phyloP scores from a whole-genome alignment of 1,139 yeast species.

The Zygoascus meyerae region DNA sequence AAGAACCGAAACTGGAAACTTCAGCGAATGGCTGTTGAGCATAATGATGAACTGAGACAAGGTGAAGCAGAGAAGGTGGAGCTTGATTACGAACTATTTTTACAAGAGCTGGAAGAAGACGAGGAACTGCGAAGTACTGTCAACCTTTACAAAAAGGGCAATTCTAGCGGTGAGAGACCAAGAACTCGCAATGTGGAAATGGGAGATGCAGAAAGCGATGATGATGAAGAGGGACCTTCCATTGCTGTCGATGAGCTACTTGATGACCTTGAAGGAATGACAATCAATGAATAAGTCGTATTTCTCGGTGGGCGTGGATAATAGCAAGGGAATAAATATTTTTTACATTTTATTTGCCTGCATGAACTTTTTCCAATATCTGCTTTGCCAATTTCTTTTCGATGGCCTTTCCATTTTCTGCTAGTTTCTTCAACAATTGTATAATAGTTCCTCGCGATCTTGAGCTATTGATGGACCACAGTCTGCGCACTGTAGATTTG shows the following conservation, averaged over 20 bases:
- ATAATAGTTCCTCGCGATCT: no score
- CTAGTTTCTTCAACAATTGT: no score
- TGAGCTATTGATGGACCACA: no score
- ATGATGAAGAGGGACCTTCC: constrained; percentile 39
- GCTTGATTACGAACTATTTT: constrained; percentile 89
- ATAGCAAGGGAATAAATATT: background rate
- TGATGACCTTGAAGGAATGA: constrained; percentile 88
- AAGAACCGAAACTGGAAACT: constrained; percentile 91
- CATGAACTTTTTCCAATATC: constrained; percentile 11
- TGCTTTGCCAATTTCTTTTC: constrained; percentile 18
- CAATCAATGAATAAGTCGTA: constrained; percentile 46
- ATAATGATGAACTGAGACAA: constrained; percentile 76
- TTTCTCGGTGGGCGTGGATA: no score
- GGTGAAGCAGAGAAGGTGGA: constrained; percentile 91
- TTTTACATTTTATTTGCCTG: constrained; percentile 3
- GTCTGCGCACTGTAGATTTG: no score
- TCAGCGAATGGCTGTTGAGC: constrained; percentile 97
- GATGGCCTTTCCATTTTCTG: no score
- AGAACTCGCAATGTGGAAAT: constrained; percentile 38
- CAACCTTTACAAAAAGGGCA: constrained; percentile 71
- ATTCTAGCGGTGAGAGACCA: constrained; percentile 28
- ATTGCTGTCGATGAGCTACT: constrained; percentile 37
- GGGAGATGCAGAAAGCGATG: constrained; percentile 27
- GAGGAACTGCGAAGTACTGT: constrained; percentile 87
- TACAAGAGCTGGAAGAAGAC: constrained; percentile 97